Percentiles rank a stretch among this genome's conserved stretches.
phyloP scores from a whole-genome alignment of 2,329 filamentous ascomycete species.

The Bimuria novae-zelandiae region DNA sequence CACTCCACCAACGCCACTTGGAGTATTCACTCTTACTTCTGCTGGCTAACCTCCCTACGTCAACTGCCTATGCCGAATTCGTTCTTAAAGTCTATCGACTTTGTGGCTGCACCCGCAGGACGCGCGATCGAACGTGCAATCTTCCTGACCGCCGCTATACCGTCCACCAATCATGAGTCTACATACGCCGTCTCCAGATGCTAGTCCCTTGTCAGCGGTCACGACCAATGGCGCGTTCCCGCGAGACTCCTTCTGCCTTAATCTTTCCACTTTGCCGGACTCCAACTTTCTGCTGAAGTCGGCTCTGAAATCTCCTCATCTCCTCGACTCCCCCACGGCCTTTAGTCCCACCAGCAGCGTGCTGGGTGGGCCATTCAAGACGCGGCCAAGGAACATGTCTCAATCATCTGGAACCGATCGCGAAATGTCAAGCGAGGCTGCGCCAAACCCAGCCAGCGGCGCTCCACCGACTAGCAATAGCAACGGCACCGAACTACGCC shows the following conservation, averaged over 20 bases:
- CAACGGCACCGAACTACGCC: conserved; percentile 35
- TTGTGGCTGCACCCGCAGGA: conserved; percentile 38
- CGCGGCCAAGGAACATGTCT: conserved; percentile 50
- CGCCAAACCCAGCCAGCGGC: conserved; percentile 32
- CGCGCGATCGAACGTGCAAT: conserved; percentile 30
- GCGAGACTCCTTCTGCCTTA: conserved; percentile 47
- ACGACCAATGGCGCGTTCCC: conserved; percentile 46
- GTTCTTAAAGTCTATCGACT: conserved; percentile 14
- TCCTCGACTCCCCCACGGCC: conserved; percentile 45
- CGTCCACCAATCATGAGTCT: conserved; percentile 47
- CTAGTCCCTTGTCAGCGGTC: conserved; percentile 50
- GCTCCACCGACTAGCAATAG: conserved; percentile 38
- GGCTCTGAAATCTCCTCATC: conserved; percentile 44
- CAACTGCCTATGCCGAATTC: conserved; percentile 12
- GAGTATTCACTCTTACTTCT: conserved; percentile 1
- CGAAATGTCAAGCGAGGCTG: conserved; percentile 44
- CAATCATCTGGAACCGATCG: conserved; percentile 48
- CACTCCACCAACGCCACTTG: neutral
- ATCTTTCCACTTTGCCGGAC: conserved; percentile 45
- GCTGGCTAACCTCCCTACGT: conserved; percentile 5
- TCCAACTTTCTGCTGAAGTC: conserved; percentile 45
- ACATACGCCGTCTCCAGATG: conserved; percentile 47
- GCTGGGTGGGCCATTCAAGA: conserved; percentile 40
- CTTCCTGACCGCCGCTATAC: conserved; percentile 29
- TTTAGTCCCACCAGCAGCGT: conserved; percentile 34